phyloP scores from a whole-genome alignment of 805 yeast genomes.

The Blastobotrys parvus region DNA sequence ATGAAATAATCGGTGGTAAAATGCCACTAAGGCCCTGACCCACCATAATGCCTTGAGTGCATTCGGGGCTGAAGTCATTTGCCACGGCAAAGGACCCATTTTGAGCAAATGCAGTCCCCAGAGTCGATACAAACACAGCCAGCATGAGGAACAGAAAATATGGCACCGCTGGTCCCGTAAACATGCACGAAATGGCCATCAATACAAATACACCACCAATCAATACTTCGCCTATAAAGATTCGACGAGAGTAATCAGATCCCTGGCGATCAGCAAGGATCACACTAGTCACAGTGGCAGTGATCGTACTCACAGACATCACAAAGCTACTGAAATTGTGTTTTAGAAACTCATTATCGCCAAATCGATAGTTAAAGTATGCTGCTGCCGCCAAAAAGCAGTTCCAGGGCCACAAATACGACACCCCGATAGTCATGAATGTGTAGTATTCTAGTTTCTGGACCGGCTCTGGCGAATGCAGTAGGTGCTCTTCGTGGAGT shows the following conservation, averaged over 20 bases:
- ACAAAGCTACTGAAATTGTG: slow-evolving; percentile 68
- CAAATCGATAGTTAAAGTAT: slow-evolving; percentile 60
- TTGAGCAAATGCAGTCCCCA: slow-evolving; percentile 78
- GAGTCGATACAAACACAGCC: slow-evolving; percentile 54
- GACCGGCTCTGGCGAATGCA: too few species aligned
- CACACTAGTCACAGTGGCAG: slow-evolving; percentile 52
- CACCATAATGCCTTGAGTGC: slow-evolving; percentile 85
- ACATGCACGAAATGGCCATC: slow-evolving; percentile 42
- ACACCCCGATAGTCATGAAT: slow-evolving; percentile 62
- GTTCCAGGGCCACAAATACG: slow-evolving; percentile 96
- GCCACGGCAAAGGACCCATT: slow-evolving; percentile 87
- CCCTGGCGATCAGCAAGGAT: slow-evolving; percentile 58
- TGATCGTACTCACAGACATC: slow-evolving; percentile 77
- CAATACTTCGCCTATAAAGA: slow-evolving; percentile 50
- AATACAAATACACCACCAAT: slow-evolving; percentile 51
- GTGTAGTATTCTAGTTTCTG: slow-evolving; percentile 40
- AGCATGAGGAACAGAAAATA: slow-evolving; percentile 47
- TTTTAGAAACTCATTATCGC: slow-evolving; percentile 27
- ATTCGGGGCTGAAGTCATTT: slow-evolving; percentile 63
- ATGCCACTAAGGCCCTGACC: slow-evolving; percentile 96
- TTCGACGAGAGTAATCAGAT: slow-evolving; percentile 48
- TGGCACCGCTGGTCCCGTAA: slow-evolving; percentile 13
- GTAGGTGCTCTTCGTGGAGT: too few species aligned
- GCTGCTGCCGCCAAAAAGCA: slow-evolving; percentile 79
- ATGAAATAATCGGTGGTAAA: slow-evolving; percentile 68